Percentiles rank a stretch among this genome's conserved stretches.
phyloP scores from a whole-genome alignment of 2,329 filamentous ascomycete genomes.

The Tolypocladium ophioglossoides region DNA sequence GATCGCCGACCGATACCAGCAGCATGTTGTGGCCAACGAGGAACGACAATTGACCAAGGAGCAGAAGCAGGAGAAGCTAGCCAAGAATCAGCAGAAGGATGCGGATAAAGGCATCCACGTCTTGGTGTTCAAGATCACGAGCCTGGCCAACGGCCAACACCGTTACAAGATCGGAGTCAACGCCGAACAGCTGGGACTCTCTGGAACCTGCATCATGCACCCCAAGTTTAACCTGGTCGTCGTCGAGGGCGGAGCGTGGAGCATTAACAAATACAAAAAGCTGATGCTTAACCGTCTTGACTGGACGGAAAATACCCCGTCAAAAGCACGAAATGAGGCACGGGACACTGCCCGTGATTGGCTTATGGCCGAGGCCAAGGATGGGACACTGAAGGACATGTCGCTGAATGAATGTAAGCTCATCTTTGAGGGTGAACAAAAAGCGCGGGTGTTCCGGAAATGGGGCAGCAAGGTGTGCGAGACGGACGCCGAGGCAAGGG shows the following conservation, averaged over 20 bases:
- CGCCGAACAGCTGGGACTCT: slow-evolving; percentile 78
- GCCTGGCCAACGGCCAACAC: slow-evolving; percentile 84
- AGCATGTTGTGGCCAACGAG: slow-evolving; percentile 71
- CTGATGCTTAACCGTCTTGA: slow-evolving; percentile 89
- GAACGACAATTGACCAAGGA: slow-evolving; percentile 84
- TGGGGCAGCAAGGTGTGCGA: slow-evolving; percentile 90
- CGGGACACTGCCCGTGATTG: slow-evolving; percentile 57
- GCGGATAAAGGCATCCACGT: slow-evolving; percentile 76
- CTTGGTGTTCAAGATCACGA: slow-evolving; percentile 81
- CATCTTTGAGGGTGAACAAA: slow-evolving; percentile 86
- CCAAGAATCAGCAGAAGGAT: slow-evolving; percentile 75
- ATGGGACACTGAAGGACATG: slow-evolving; percentile 71
- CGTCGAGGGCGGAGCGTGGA: slow-evolving; percentile 81
- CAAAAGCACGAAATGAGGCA: slow-evolving; percentile 50
- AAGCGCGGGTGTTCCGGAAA: slow-evolving; percentile 68
- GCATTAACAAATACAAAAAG: slow-evolving; percentile 78
- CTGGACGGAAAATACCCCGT: slow-evolving; percentile 81
- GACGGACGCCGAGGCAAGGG: slow-evolving; percentile 79
- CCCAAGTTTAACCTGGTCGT: slow-evolving; percentile 82
- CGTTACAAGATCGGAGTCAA: slow-evolving; percentile 90
- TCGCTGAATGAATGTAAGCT: slow-evolving; percentile 71
- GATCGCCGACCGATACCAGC: slow-evolving; percentile 73
- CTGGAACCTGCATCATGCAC: slow-evolving; percentile 85
- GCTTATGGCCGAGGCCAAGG: slow-evolving; percentile 70
- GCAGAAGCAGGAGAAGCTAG: slow-evolving; percentile 73